These are phyloP conservation scores for Fulvia fulva DNA, from an alignment of 2,329 filamentous ascomycete genomes.

Conservation along the genomic window DNA sequence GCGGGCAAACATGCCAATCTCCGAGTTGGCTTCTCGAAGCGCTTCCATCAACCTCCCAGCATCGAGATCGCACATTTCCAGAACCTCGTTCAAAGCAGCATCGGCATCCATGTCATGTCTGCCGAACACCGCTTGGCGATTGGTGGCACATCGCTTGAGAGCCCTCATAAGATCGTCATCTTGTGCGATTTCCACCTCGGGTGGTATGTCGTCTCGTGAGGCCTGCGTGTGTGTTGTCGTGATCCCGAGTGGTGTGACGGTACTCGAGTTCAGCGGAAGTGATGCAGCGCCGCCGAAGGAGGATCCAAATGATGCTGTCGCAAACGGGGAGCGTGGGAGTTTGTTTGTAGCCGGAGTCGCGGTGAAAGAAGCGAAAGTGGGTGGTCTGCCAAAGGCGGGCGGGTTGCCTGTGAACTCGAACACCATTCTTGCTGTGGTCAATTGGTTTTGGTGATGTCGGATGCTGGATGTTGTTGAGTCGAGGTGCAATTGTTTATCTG, in stretches of 20 bases:
- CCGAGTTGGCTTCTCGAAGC: neutral
- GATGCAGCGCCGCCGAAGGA: neutral
- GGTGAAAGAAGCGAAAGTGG: constrained; percentile 2
- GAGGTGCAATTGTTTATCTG: neutral
- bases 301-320: neutral
- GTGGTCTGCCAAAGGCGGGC: constrained; percentile 4
- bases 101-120: constrained; percentile 6
- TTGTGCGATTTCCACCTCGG: neutral
- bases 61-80: neutral
- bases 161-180: constrained; percentile 2
- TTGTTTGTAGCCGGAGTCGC: neutral
- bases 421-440: constrained; percentile 5
- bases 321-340: neutral
- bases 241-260: neutral
- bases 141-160: neutral
- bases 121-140: constrained; percentile 2
- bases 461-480: neutral
- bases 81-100: neutral
- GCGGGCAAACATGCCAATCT: neutral
- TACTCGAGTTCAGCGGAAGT: neutral
- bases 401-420: constrained; percentile 20
- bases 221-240: neutral
- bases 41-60: neutral
- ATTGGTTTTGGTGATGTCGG: neutral
- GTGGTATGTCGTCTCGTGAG: neutral